Base-by-base conservation (phyloP, 1,284 basidiomycete genomes). In the Pterula multifida region DNA sequence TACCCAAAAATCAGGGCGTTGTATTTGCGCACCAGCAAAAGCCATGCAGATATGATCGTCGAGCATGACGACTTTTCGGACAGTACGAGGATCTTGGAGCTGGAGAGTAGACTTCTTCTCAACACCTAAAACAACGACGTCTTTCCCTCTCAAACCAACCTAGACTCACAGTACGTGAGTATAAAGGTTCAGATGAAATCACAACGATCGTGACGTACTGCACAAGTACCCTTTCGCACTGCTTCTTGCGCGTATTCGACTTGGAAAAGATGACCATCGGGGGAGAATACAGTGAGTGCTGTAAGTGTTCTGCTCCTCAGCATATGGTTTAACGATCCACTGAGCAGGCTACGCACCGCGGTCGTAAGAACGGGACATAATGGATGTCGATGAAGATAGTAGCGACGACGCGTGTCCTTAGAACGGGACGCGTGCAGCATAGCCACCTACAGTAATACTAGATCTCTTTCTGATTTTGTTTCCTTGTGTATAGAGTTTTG, bases 31-130 rank as follows among this genome's bases (percentile, higher is more conserved):
- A 95, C 94, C 95, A 50, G 96, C 93, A 69, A 98, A 99, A 15
- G 95, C 96, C 49, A 98, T 77, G 64, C 93, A 98, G 54, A 99
- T 72, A 65, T 99, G 96, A 63, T 98, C 95, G 62, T 99, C 96
- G 42, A 99, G 72, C 91, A 98, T 95, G 54, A 91, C 96, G 12
- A 98, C 95, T 67, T 99, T 99, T 53, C 95, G 78, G 15, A 98
- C 93, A 1, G 96, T 98, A 51, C 96, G 78, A 9, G 96, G 90
- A 69, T 99, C 96, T 73, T 99, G 96, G 4, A 99, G 78, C 67
- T 99, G 96, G 23, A 98, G 75, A 15, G 97, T 83, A 0, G 90
- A 93, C 69, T 98, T 98, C 84, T 98, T 98, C 76, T 99, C 96
- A 19, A 98, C 96, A 50, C 95, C 96, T 23, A 99, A 77, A 2